Percentiles rank a stretch among this genome's conserved stretches.
Evolutionary conservation across 2,329 filamentous ascomycete species (phyloP).

Genomic region (Biscogniauxia mediterranea): DNA sequence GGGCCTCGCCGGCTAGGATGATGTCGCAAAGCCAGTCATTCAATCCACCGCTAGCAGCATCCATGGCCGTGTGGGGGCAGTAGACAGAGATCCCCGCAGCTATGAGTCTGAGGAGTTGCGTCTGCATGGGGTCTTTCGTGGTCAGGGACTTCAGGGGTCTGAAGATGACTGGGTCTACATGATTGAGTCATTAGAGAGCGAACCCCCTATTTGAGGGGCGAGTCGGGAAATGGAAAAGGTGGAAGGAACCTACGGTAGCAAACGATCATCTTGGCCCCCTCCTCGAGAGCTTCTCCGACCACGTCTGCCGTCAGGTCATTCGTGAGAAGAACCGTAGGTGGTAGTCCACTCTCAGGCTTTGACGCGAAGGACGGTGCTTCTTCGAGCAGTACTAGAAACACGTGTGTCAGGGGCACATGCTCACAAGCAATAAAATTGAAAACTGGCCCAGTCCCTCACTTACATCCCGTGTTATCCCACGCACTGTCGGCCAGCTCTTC

Average conservation of each 20-base stretch:
- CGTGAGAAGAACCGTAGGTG: conserved; percentile 55
- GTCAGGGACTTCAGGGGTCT: conserved; percentile 86
- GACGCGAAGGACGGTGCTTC: conserved; percentile 53
- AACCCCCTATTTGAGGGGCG: background rate
- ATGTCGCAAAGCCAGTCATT: conserved; percentile 94
- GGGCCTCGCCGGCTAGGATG: conserved; percentile 54
- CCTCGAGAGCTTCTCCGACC: conserved; percentile 81
- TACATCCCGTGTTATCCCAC: conserved; percentile 89
- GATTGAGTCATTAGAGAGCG: conserved; percentile 3
- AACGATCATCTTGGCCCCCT: conserved; percentile 75
- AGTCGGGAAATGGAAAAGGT: background rate
- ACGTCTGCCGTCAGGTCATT: conserved; percentile 90
- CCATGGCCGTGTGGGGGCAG: conserved; percentile 91
- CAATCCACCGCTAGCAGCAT: conserved; percentile 79
- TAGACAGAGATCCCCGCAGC: conserved; percentile 92
- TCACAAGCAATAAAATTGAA: background rate
- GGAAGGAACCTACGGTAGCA: conserved; percentile 69
- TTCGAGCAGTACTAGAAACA: conserved; percentile 49
- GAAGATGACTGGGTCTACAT: conserved; percentile 91
- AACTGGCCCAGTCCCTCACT: conserved; percentile 35
- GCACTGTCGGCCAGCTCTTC: conserved; percentile 83
- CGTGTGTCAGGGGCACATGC: background rate
- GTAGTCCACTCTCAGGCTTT: conserved; percentile 39
- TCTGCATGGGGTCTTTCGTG: conserved; percentile 80
- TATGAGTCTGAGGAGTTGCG: conserved; percentile 76